Base-by-base conservation (phyloP, 2,329 filamentous ascomycete species). In the Colletotrichum phormii region DNA sequence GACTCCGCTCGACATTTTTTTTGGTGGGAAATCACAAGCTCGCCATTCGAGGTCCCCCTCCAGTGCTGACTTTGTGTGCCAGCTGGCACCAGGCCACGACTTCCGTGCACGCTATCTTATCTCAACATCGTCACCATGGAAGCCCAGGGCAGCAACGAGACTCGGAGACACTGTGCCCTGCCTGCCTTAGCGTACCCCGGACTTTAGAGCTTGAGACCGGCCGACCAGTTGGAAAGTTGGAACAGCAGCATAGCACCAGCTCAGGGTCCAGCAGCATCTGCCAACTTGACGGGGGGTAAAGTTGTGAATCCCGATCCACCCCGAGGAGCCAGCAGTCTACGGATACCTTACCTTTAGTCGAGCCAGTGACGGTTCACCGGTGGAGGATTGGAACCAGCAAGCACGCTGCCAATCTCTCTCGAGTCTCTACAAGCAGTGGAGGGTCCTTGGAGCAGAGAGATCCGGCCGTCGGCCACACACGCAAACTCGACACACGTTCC, bases 191-290 rank as follows among this genome's bases (percentile, higher is more conserved):
- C 31, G 51, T 64, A 69, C 70, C 71, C 71, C 71, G 67, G 71
- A 73, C 71, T 73, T 70, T 73, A 53, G 61, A 71, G 26, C 26
- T 61, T 57, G 55, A 59, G 65, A 33, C 70, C 70, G 65, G 13
- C 26, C 64, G 65, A 49, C 65, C 58, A 60, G 31, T n/a, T 13
- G 37, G 13, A 42, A 42, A 42, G 13, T 42, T 42, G 37, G 24
- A 59, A 55, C 42, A 61, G 33, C 24, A 29, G 35, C 24, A 22
- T 29, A 18, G 18, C 42, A 51, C 29, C 33, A 29, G 57, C 33
- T 24, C 49, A 72, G 59, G 60, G 60, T 69, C 33, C 59, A 64
- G 26, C 22, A 15, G 5, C 4, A 54, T 22, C 26, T 54, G 18
- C 37, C 37, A 42, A 42, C 15, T 55, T 42, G 26, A 55, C 54